Base-by-base conservation (phyloP, 176 grass and related monocot species). In the Zoysia pacifica region DNA sequence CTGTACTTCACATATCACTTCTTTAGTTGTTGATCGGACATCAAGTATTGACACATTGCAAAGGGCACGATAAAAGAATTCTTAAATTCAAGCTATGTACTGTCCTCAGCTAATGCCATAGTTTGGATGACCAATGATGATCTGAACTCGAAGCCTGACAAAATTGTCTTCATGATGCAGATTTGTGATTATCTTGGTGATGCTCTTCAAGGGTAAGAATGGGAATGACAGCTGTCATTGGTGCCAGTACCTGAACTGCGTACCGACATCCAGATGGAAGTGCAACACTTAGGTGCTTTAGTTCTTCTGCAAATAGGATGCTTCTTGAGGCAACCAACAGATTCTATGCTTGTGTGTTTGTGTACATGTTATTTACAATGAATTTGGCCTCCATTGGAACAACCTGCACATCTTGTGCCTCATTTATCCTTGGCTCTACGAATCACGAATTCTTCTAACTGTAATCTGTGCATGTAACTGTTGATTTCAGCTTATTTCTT, bases 201-300 rank as follows among this genome's bases (percentile, higher is more conserved):
- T 90, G 95, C 89, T 97, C 73, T 97, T 89, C 86, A 89, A 90
- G 81, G 95, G 95, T 40, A 94, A 94, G 82, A 97, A 97, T n/a
- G 90, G 90, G 73, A 94, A 93, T 38, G 87, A 97, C 40, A 79
- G 85, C 56, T 97, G 95, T 83, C 86, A 87, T 79, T 97, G 95
- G 95, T 94, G 95, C 72, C 95, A 90, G 48, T 93, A 94, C 82
- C 86, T 97, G 54, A 83, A 97, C 82, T 97, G 95, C 19, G 62
- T 97, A 43, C 92, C 95, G 1, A 89, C 95, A 68, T 97, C 95
- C 45, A 91, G 83, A 28, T 97, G 95, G 94, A 97, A 70, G 55
- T 97, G 94, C 43, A 80, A 69, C 15, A 86, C 79, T 20, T 92
- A 86, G 75, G 67, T 68, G 50, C 7, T 61, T 69, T 18, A 9